Base-by-base conservation (phyloP, 345 rosid species). In the Hevea brasiliensis region DNA sequence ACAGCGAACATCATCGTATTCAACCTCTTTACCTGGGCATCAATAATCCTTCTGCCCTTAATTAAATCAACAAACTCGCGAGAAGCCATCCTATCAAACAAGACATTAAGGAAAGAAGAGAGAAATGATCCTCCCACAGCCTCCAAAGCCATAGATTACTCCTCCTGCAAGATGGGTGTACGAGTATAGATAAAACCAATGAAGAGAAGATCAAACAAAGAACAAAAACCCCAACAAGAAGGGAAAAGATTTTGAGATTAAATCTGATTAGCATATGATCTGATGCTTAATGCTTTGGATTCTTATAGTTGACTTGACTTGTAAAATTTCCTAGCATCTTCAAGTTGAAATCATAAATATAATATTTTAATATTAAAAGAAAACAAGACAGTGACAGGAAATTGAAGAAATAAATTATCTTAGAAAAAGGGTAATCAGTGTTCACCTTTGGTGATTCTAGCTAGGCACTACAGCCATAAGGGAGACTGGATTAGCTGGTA, bases 121-220 rank as follows among this genome's bases (percentile, higher is more conserved):
- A 76, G 61, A 61, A 68, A 40, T 32, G 77, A n/a, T 48, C 57
- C 72, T 47, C 42, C 61, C 0, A 56, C n/a, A 1, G 35, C 0
- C 8, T 17, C 72, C 32, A 2, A 50, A 32, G 71, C 76, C 76
- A 73, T 65, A 57, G 32, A 35, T 58, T 65, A 5, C 8, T 24
- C 24, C 32, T 56, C 35, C 54, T 29, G 72, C 61, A 35, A 21
- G 20, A 20, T 2, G 58, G 69, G 27, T 24, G 7, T 62, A 37
- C 12, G 10, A 13, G 13, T 47, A 47, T 14, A 47, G 1, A 47
- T 32, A 14, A 47, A 11, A 44, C 47, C 47, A 44, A 44, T 8
- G 47, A 44, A 44, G 47, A 44, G 47, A 50, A 15, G 5, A 50
- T 50, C 7, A 50, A 50, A 15, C 21, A 50, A 50, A 20, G 7